phyloP scores from a whole-genome alignment of 768 basidiomycete genomes.

The Mycena galopus region DNA sequence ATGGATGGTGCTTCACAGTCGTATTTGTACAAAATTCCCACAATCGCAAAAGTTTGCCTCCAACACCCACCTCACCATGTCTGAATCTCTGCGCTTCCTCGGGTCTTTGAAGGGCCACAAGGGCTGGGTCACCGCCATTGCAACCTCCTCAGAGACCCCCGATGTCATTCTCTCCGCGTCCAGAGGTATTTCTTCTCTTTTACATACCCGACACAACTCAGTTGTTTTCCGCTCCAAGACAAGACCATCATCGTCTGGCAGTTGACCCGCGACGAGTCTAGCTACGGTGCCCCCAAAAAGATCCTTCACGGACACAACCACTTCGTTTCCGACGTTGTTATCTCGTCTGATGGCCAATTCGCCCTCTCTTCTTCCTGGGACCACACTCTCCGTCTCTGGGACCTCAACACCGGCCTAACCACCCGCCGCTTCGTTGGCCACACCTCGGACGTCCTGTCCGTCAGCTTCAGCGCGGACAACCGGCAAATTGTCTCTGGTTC shows the following conservation, averaged over 20 bases:
- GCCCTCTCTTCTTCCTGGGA: conserved; percentile 99
- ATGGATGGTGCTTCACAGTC: neutral
- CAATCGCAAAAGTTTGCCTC: conserved; percentile 1
- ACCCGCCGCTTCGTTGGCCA: conserved; percentile 99
- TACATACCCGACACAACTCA: conserved; percentile 36
- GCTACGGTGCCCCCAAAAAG: conserved; percentile 96
- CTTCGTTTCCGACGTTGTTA: conserved; percentile 98
- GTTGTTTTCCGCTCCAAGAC: conserved; percentile 67
- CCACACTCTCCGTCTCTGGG: conserved; percentile 99
- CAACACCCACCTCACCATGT: conserved; percentile 63
- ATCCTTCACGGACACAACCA: conserved; percentile 99
- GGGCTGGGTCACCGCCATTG: conserved; percentile 99
- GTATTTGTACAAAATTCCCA: neutral
- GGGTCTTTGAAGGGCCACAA: conserved; percentile 94
- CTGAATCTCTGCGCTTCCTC: conserved; percentile 91
- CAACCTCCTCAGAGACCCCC: conserved; percentile 98
- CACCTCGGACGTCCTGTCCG: conserved; percentile 96
- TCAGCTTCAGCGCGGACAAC: conserved; percentile 99
- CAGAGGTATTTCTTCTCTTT: conserved; percentile 74
- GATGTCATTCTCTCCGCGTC: conserved; percentile 99
- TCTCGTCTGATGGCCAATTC: conserved; percentile 99
- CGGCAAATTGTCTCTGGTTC: conserved; percentile 99
- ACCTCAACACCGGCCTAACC: conserved; percentile 96
- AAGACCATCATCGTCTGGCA: conserved; percentile 99
- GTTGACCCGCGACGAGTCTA: conserved; percentile 91